Evolutionary conservation across 371 early-diverging fungal species (phyloP).

Genomic region (Lichtheimia ornata): DNA sequence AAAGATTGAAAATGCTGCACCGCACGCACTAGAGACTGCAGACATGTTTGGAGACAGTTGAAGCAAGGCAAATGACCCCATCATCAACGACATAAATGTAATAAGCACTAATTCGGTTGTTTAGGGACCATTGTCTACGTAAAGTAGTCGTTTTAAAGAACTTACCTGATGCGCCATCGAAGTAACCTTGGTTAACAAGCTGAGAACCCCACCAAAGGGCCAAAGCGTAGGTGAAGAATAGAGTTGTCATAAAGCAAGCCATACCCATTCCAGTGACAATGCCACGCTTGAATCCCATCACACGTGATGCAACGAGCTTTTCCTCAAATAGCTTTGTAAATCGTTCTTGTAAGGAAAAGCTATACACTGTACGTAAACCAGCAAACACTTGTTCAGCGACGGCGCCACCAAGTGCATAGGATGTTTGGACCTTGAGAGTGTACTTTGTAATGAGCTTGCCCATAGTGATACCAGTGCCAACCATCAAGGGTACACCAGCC

Average conservation of each 20-base stretch:
- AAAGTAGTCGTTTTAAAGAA: too few relatives aligned
- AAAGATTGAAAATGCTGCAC: conserved; percentile 69
- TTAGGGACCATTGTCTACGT: too few relatives aligned
- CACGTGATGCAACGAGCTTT: conserved; percentile 39
- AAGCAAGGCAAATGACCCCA: conserved; percentile 54
- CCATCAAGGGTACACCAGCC: conserved; percentile 60
- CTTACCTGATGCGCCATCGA: conserved; percentile 4
- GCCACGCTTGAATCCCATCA: conserved; percentile 46
- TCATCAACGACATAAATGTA: conserved; percentile 74
- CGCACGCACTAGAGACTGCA: conserved; percentile 62
- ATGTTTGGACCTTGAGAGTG: conserved; percentile 22
- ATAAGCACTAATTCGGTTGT: conserved; percentile 41
- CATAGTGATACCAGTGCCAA: conserved; percentile 54
- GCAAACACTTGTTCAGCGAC: conserved; percentile 85
- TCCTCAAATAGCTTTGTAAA: conserved; percentile 59
- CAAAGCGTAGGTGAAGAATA: conserved; percentile 64
- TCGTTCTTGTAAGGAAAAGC: conserved; percentile 77
- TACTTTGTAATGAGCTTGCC: conserved; percentile 55
- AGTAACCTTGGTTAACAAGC: conserved; percentile 33
- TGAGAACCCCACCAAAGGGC: conserved; percentile 73
- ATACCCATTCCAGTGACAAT: conserved; percentile 45
- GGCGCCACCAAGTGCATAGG: conserved; percentile 80
- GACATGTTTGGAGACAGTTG: conserved; percentile 62
- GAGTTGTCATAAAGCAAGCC: conserved; percentile 53
- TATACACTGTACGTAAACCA: conserved; percentile 79